Evolutionary conservation across 805 yeast species (phyloP), one percentile per base, ranked within the genome.

Genomic region (Metschnikowia bowlesiae): DNA sequence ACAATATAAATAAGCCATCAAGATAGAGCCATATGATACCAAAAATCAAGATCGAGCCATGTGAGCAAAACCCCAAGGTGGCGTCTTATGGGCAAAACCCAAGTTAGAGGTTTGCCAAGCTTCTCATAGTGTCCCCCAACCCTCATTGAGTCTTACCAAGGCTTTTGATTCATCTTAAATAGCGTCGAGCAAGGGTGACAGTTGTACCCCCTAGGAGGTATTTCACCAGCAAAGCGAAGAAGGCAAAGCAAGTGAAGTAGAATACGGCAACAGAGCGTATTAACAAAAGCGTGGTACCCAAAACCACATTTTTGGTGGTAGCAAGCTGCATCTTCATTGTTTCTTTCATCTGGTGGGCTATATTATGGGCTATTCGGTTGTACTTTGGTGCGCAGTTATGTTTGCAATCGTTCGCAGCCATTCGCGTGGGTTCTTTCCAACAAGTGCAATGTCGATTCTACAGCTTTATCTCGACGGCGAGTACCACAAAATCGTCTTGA

Each of bases 401-500:
- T 39, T 39, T 39, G 43, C 43, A 39, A 39, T 39, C 43, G 14
- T 39, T 39, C 43, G 43, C 43, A 39, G 43, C 43, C 43, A 39
- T 18, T n/a, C 22, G 22, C 33, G 41, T 22, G 26, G 31, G 18
- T 18, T 35, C 38, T n/a, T 26, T n/a, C 37, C 38, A 10, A n/a
- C 9, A 39, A 34, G 33, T 30, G 36, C 16, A 13, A 50, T 50
- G 52, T 31, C 48, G 22, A 6, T 39, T 34, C 11, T 47, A 11
- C 16, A n/a, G 7, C 39, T 52, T 22, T 53, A 52, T 51, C 47
- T 40, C 22, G 44, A 41, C 22, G 31, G 35, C 31, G 43, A 16
- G 7, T 54, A 37, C 50, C 50, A 52, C 46, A 34, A 49, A 29
- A 40, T 52, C 8, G 40, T 54, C 22, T 18, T 54, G 10, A 33